Evolutionary conservation across 768 basidiomycete species (phyloP).

Genomic region (Phlebiopsis flavidoalba): DNA sequence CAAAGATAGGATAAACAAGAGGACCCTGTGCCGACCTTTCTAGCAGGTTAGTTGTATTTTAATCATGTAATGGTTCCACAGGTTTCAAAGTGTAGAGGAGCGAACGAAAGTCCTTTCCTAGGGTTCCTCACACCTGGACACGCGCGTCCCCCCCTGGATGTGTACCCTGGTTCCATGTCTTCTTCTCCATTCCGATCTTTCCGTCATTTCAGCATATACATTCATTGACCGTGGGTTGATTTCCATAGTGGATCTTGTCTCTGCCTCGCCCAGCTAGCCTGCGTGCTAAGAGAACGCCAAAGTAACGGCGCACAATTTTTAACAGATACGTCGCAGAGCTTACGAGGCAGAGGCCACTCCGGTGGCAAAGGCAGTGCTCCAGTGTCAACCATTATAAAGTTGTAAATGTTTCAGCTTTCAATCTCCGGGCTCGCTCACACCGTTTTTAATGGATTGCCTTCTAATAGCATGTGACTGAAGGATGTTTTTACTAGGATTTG

Average conservation of each 20-base stretch:
- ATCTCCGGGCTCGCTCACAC: not conserved
- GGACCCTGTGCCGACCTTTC: not conserved
- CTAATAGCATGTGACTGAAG: not conserved
- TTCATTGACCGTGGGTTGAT: not conserved
- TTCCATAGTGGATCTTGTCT: no score
- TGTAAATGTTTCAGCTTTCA: not conserved
- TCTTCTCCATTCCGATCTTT: not conserved
- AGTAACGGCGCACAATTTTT: no score
- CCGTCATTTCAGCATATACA: not conserved
- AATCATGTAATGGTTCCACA: not conserved
- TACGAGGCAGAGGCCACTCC: no score
- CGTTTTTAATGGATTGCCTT: not conserved
- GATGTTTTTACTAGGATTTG: not conserved
- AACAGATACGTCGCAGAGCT: no score
- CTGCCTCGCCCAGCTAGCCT: no score
- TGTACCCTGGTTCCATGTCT: not conserved
- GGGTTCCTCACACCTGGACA: not conserved
- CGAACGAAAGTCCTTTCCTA: not conserved
- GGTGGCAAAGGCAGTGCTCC: no score
- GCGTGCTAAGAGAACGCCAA: no score
- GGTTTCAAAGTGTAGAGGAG: not conserved
- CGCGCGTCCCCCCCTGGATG: no score
- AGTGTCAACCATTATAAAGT: not conserved
- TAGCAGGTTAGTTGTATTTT: not conserved
- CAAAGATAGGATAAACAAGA: not conserved